These are phyloP conservation scores for Kwoniella dendrophila DNA, from an alignment of 768 basidiomycete genomes.

Conservation along the genomic window DNA sequence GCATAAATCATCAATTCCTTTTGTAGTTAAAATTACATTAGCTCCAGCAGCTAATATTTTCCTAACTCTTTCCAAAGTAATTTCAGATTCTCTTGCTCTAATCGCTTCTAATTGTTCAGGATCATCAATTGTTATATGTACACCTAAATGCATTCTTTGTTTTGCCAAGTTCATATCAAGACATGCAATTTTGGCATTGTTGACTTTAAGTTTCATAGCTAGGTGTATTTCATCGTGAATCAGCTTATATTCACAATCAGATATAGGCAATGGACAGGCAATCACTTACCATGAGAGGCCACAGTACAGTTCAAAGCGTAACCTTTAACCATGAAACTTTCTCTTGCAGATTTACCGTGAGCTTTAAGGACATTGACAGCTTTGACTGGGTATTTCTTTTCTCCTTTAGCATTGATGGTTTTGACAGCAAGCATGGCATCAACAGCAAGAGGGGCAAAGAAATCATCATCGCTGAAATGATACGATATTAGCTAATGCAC, in stretches of 20 bases:
- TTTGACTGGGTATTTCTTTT: conserved; percentile 98
- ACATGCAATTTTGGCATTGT: conserved; percentile 94
- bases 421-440: conserved; percentile 98
- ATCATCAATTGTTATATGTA: conserved; percentile 95
- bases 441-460: conserved; percentile 98
- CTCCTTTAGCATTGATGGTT: conserved; percentile 88
- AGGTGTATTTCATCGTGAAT: background rate
- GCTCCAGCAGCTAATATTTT: conserved; percentile 96
- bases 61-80: conserved; percentile 89
- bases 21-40: conserved; percentile 95
- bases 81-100: conserved; percentile 89
- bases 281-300: conserved; percentile 83
- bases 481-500: background rate
- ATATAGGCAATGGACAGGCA: background rate
- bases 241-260: background rate
- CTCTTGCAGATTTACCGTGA: conserved; percentile 91
- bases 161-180: conserved; percentile 97
- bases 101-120: conserved; percentile 96
- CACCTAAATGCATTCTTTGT: conserved; percentile 93
- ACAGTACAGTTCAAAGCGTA: conserved; percentile 99
- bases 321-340: conserved; percentile 90
- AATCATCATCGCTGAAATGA: conserved; percentile 79
- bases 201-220: conserved; percentile 98
- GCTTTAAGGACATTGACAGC: conserved; percentile 98
- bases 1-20: conserved; percentile 97